Conservation (phyloP, 768 basidiomycete genomes). For the Trametes cinnabarina region DNA sequence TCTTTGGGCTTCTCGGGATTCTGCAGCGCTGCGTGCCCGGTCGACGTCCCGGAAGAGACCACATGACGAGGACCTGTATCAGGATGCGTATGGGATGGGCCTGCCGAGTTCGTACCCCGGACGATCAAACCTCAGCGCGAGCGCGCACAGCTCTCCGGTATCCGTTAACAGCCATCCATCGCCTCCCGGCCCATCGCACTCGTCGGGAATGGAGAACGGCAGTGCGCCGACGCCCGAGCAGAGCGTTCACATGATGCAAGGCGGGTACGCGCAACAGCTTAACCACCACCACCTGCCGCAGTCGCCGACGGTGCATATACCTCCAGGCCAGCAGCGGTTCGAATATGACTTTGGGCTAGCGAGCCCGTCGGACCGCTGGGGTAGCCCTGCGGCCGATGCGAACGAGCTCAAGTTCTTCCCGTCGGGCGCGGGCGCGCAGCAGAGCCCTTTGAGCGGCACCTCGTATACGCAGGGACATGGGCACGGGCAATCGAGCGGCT, state of each 20-base stretch:
- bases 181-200: slow-evolving; percentile 44
- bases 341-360: slow-evolving; percentile 52
- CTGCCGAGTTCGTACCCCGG: slow-evolving; percentile 40
- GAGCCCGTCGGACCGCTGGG: slow-evolving; percentile 27
- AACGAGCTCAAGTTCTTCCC: slow-evolving; percentile 27
- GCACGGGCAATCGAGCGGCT: slow-evolving; percentile 15
- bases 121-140: slow-evolving; percentile 39
- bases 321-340: slow-evolving; percentile 36
- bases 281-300: slow-evolving; percentile 36
- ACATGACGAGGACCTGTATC: slow-evolving; percentile 57
- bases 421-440: slow-evolving; percentile 10
- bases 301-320: slow-evolving; percentile 52
- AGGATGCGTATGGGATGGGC: slow-evolving; percentile 31
- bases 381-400: slow-evolving; percentile 16
- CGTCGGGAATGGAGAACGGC: slow-evolving; percentile 43
- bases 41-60: slow-evolving; percentile 75
- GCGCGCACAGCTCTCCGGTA: slow-evolving; percentile 73
- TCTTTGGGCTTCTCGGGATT: background rate
- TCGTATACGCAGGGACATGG: slow-evolving; percentile 4
- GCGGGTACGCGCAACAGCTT: slow-evolving; percentile 24
- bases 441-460: background rate
- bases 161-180: slow-evolving; percentile 68
- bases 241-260: slow-evolving; percentile 51
- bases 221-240: slow-evolving; percentile 34
- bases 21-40: slow-evolving; percentile 64